phyloP scores from a whole-genome alignment of 345 rosid species.

The Toxicodendron radicans region DNA sequence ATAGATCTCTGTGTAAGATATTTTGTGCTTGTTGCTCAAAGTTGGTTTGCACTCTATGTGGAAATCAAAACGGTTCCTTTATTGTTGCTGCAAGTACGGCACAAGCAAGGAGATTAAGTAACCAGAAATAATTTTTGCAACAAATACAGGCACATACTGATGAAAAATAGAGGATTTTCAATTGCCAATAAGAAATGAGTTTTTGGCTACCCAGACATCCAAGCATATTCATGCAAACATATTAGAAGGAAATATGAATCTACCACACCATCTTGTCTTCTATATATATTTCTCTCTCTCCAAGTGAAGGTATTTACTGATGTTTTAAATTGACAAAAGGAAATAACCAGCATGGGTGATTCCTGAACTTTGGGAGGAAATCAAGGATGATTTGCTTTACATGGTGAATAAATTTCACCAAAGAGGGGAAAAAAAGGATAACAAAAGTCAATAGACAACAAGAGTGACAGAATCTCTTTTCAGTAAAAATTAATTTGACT shows the following conservation, averaged over 20 bases:
- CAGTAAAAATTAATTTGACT: neutral
- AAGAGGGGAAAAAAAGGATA: no score
- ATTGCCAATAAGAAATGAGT: neutral
- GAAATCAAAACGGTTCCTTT: neutral
- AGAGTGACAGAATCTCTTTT: neutral
- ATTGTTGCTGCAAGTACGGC: neutral
- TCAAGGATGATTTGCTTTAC: neutral
- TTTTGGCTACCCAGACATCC: neutral
- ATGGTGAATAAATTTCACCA: neutral
- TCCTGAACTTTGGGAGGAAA: neutral
- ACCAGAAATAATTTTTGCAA: neutral
- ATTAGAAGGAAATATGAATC: neutral
- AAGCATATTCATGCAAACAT: neutral
- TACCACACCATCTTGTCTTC: no score
- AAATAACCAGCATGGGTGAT: no score
- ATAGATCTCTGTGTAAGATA: slow-evolving; percentile 9
- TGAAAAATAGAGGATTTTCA: neutral
- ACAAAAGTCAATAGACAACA: neutral
- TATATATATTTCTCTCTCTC: no score
- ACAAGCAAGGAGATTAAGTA: no score
- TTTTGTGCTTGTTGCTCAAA: neutral
- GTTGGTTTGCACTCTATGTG: slow-evolving; percentile 3
- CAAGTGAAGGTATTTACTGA: no score
- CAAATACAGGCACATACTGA: neutral
- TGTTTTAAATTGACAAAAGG: no score